These are phyloP conservation scores for Pestalotiopsis sp. DNA, from an alignment of 2,329 filamentous ascomycete species.

Conservation along the genomic window DNA sequence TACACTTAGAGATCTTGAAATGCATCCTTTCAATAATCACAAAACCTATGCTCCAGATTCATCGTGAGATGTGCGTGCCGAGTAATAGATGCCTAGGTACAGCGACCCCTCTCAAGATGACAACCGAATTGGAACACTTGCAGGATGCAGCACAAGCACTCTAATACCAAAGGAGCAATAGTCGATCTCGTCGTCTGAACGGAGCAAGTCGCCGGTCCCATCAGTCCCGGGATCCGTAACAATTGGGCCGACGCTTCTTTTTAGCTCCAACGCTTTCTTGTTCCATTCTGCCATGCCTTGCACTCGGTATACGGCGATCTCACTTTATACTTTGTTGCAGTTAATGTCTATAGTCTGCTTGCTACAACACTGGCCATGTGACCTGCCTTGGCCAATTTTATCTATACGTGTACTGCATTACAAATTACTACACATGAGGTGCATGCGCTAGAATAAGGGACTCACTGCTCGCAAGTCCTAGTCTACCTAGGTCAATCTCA, in stretches of 20 bases:
- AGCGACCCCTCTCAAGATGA: conserved; percentile 21
- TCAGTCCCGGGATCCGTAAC: conserved; percentile 18
- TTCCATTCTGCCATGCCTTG: background rate
- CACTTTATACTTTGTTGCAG: background rate
- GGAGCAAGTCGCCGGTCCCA: conserved; percentile 23
- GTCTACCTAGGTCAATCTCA: background rate
- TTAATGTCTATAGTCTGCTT: too few relatives aligned
- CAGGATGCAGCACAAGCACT: conserved; percentile 22
- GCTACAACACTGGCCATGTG: too few relatives aligned
- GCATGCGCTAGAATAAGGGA: conserved; percentile 14
- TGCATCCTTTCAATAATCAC: too few relatives aligned
- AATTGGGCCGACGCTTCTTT: conserved; percentile 22
- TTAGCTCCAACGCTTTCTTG: conserved; percentile 4
- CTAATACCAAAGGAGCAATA: conserved; percentile 32
- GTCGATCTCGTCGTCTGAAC: conserved; percentile 20
- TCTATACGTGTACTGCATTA: too few relatives aligned
- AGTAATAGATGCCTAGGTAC: too few relatives aligned
- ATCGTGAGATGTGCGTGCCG: too few relatives aligned
- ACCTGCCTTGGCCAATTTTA: too few relatives aligned
- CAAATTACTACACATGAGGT: too few relatives aligned
- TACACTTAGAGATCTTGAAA: too few relatives aligned
- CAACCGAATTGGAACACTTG: conserved; percentile 17
- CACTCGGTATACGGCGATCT: background rate
- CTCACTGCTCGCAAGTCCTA: too few relatives aligned
- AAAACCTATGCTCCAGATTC: too few relatives aligned